Base-by-base conservation (phyloP, 257 asterid genomes). In the Scutellaria baicalensis region DNA sequence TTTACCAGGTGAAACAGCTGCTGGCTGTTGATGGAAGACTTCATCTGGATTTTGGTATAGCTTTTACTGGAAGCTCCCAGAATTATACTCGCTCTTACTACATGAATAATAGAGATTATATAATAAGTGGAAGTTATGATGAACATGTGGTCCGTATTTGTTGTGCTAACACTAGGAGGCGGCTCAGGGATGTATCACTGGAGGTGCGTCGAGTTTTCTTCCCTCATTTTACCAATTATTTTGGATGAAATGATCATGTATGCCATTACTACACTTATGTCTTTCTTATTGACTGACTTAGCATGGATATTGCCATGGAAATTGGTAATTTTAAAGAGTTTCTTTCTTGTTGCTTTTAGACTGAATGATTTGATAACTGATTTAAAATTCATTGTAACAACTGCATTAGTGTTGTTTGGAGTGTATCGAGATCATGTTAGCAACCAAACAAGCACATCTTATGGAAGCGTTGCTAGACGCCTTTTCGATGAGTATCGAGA, bases 101-200 rank as follows among this genome's bases (percentile, higher is more conserved):
- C 79, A 87, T 92, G 98, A 89, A 80, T 11, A 96, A 95, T 62
- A 83, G 90, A 78, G 96, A 92, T 82, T 92, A 92, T 78, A 86
- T 92, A 55, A 89, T 89, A 74, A 92, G 98, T 77, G 98, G 98
- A 81, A 92, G 98, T 72, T 92, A 96, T 78, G 98, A 92, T 84
- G 98, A 92, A 79, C 88, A 87, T 59, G 89, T 87, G 36, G 95
- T 92, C 64, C 92, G 94, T 43, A 81, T 92, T 71, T 92, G 95
- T 68, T 89, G 96, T 84, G 95, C 98, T 77, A 91, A 80, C 68
- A 87, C 98, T 5, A 96, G 98, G 78, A 87, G 96, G 73, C 92
- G 96, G 68, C 90, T 92, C 69, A 83, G 81, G 84, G 98, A 92
- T 73, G 79, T 92, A 55, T 75, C 93, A 16, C 78, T 92, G 84